Base-by-base conservation (phyloP, 2,329 filamentous ascomycete species). In the Gaeumannomyces tritici region DNA sequence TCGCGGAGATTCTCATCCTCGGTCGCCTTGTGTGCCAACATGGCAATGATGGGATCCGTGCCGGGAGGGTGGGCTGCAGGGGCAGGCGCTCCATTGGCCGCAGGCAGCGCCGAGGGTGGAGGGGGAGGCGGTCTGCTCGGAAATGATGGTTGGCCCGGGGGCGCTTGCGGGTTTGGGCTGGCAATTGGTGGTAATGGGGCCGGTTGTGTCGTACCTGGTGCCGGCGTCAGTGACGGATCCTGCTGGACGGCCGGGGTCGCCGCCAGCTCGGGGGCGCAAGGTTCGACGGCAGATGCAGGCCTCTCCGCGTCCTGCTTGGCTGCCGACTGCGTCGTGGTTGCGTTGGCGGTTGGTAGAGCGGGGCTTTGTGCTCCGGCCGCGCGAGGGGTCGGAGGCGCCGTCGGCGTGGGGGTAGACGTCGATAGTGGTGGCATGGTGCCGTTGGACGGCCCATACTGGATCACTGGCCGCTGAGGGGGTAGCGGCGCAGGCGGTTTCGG, bases 1-100 rank as follows among this genome's bases (percentile, higher is more conserved):
- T 89, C 86, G 63, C 91, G 87, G 12, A 95, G 77, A 62, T 88
- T 81, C 0, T 86, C 82, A 70, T 95, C 89, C 29, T 84, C 85
- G 0, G 88, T 89, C 8, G 90, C 90, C 66, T 85, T 85, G 68
- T 90, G 88, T 0, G 90, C 90, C 29, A 95, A 77, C 66, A 89
- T 86, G 60, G 91, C 87, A 62, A 95, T 93, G 56, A 95, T 91
- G 0, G 90, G 90, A 69, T 93, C 90, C 28, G 78, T 75, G n/a
- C 72, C 69, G 7, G 67, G 35, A 21, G 59, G 59, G 51, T 71
- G 70, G 13, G 59, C 65, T 9, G 27, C 29, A 1, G 69, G 62
- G 15, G 69, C 64, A n/a, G 72, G 69, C 1, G 65, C 62, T 1
- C 65, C 67, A 61, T 67, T 68, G 26, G 66, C 63, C 26, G 60